Percentiles rank a stretch among this genome's conserved stretches.
These are phyloP conservation scores for Penicillium egyptiacum DNA, from an alignment of 495 filamentous ascomycete species.

Conservation along the genomic window DNA sequence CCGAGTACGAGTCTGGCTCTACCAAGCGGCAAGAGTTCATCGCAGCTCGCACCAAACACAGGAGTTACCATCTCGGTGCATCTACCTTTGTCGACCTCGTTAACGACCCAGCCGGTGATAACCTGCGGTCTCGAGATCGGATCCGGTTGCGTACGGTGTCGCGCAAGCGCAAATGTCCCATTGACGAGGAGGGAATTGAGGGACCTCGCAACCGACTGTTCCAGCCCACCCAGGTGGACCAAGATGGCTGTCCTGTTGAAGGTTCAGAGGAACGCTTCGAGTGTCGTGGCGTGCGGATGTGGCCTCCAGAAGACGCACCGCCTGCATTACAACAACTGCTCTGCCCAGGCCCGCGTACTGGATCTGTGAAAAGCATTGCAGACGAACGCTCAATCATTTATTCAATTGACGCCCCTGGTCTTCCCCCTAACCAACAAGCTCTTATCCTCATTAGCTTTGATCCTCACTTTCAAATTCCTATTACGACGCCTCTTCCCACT, in stretches of 20 bases:
- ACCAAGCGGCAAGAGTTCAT: conserved; percentile 49
- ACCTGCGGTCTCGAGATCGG: conserved; percentile 43
- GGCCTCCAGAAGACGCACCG: conserved; percentile 57
- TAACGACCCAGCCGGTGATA: conserved; percentile 50
- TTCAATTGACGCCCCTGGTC: conserved; percentile 54
- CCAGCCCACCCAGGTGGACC: conserved; percentile 31
- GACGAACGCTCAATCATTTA: conserved; percentile 62
- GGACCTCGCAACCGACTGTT: conserved; percentile 35
- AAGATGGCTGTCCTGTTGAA: conserved; percentile 29
- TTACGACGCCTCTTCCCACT: conserved; percentile 15
- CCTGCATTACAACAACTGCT: conserved; percentile 53
- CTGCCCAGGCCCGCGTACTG: conserved; percentile 52
- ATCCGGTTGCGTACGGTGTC: conserved; percentile 55
- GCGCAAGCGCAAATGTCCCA: conserved; percentile 39
- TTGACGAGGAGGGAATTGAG: conserved; percentile 41
- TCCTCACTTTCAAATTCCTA: conserved; percentile 47
- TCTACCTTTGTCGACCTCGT: conserved; percentile 68
- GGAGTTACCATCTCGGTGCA: conserved; percentile 57
- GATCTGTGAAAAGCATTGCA: conserved; percentile 51
- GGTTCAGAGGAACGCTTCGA: conserved; percentile 49
- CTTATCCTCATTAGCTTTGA: conserved; percentile 67
- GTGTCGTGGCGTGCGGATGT: conserved; percentile 52
- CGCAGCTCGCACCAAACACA: conserved; percentile 57
- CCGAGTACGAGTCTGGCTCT: conserved; percentile 48
- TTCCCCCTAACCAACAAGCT: conserved; percentile 39